Evolutionary conservation across 2,329 filamentous ascomycete genomes (phyloP), one percentile per base, ranked within the genome.

Genomic region (Scytalidium lignicola): DNA sequence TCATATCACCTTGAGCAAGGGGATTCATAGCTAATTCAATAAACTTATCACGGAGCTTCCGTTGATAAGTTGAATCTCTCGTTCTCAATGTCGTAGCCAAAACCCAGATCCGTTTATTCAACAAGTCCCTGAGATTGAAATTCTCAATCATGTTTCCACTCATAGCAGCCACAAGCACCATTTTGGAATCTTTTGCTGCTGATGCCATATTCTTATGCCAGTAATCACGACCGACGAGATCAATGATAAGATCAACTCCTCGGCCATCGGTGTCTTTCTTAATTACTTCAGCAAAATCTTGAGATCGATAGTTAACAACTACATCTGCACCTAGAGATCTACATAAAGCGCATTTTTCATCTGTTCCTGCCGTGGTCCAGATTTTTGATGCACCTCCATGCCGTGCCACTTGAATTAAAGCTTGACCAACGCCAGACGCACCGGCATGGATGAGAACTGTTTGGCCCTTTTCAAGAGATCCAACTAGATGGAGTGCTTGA

Each of bases 371-470:
- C 0, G 92, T 96, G 2, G 89, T 89, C 65, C 83, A 96, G 44
- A 96, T 77, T 7, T 76, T 79, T 2, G 74, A 74, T 1, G 90
- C 90, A 1, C 83, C 82, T 12, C 84, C 83, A 20, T 78, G 77
- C 52, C 72, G 75, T 3, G 83, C 77, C 18, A 97, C 79, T 71
- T 97, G 92, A 60, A 95, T 90, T 0, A 91, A 92, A 0, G 90
- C 82, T 56, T 96, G 91, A 41, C 83, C 86, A 45, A 97, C 92
- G 32, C 85, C 84, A n/a, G 85, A 90, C 1, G 92, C 92, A 43
- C 90, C 92, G 0, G 92, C 92, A 66, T 97, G 92, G 88, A 90
- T 96, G 40, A 97, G 82, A 50, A 92, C 81, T 13, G 78, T 79
- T 69, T 91, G 84, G 5, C 86, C 87, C 12, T 73, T 65, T 18